Base-by-base conservation (phyloP, 1,284 basidiomycete genomes). In the Limonomyces culmigenus region DNA sequence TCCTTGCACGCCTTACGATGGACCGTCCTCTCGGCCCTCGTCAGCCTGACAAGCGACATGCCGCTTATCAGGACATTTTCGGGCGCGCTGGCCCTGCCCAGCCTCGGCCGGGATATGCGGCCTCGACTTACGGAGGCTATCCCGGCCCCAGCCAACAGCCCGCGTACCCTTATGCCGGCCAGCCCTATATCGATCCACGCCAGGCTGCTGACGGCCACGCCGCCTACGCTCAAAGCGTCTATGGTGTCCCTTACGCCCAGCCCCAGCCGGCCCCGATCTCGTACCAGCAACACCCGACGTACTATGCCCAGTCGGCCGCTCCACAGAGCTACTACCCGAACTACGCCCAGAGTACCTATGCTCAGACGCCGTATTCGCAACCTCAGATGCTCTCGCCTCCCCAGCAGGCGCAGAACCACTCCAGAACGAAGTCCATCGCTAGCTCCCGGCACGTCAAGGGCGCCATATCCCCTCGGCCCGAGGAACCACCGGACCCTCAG, bases 11-110 rank as follows among this genome's bases (percentile, higher is more conserved):
- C n/a, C n/a, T n/a, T n/a, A n/a, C 29, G 13, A 79, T 79, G 76
- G 74, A 78, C 53, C 65, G 66, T 49, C 75, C 76, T 34, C 51
- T 70, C 44, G 77, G 77, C 38, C 75, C 77, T 42, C 67, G 76
- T 41, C 71, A 70, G 44, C 72, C 72, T 17, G 21, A 80, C 60
- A 80, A 80, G 50, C 74, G 79, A 39, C 61, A 69, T 51, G 67
- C 70, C 39, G 83, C 83, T 29, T 87, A 81, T 59, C 76, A 84
- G 53, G 71, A 74, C 48, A 84, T 87, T 54, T 87, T 87, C 53
- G 78, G 80, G 23, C 67, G 83, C 37, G 15, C 37, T 44, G 39
- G 38, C 41, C 37, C 30, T 35, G 39, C 23, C 17, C 35, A n/a
- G 27, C 20, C 32, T 13, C 30, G 16, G 16, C 10, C 30, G 10